Percentiles rank a stretch among this genome's conserved stretches.
Conservation (phyloP, 1,139 yeast genomes). For the Saccharomyces hybrid region DNA sequence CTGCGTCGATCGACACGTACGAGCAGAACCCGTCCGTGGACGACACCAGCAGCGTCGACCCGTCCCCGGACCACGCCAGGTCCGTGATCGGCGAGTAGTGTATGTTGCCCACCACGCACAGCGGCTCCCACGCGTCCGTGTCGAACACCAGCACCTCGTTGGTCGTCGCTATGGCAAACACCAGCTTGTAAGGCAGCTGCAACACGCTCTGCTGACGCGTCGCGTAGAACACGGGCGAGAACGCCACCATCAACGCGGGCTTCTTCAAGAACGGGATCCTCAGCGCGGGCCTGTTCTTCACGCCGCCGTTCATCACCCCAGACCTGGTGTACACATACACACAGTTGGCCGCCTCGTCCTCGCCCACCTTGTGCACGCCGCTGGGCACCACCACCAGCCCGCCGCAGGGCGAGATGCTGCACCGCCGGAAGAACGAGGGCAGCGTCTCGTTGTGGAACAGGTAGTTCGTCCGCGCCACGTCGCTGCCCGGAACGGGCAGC, state of each 20-base stretch:
- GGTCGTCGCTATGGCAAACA: constrained; percentile 90
- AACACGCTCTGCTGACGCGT: constrained; percentile 27
- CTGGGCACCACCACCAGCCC: constrained; percentile 71
- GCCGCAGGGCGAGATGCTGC: constrained; percentile 88
- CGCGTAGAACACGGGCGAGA: constrained; percentile 60
- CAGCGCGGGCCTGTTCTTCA: constrained; percentile 52
- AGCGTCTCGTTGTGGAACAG: constrained; percentile 79
- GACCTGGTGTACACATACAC: constrained; percentile 70
- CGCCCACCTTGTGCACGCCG: constrained; percentile 48
- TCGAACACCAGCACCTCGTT: constrained; percentile 81
- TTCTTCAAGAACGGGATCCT: constrained; percentile 72
- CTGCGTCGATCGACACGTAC: constrained; percentile 44
- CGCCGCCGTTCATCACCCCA: constrained; percentile 38
- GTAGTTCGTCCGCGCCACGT: constrained; percentile 33
- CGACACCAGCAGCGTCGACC: constrained; percentile 62
- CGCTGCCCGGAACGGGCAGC: constrained; percentile 20
- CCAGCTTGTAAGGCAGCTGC: constrained; percentile 62
- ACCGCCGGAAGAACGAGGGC: constrained; percentile 80
- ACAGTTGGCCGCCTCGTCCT: constrained; percentile 42
- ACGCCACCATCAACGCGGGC: constrained; percentile 76
- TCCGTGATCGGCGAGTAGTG: constrained; percentile 90
- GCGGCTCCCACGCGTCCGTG: constrained; percentile 58
- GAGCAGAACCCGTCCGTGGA: constrained; percentile 95
- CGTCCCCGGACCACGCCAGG: constrained; percentile 74
- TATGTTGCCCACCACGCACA: constrained; percentile 67